phyloP scores from a whole-genome alignment of 2,329 filamentous ascomycete genomes.

The Trichoderma polysporum region DNA sequence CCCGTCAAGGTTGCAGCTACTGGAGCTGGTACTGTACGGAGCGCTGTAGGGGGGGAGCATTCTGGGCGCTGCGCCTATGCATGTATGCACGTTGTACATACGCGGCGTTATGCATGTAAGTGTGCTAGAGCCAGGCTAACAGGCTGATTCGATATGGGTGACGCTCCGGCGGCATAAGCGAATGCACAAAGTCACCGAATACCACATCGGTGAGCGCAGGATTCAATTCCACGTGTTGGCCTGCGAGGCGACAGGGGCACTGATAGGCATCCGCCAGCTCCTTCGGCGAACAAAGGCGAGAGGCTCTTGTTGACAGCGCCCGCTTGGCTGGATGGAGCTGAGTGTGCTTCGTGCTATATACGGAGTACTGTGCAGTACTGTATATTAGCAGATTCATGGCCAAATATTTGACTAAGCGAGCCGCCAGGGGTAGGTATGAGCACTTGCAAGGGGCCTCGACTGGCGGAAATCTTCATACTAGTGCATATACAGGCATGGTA shows the following conservation, averaged over 20 bases:
- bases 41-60: neutral
- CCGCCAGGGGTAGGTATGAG: neutral
- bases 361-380: neutral
- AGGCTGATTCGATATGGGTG: neutral
- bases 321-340: neutral
- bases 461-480: neutral
- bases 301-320: neutral
- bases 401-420: constrained; percentile 1
- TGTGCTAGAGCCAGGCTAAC: neutral
- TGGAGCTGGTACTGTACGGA: no score
- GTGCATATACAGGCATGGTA: neutral
- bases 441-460: no score
- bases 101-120: constrained; percentile 13
- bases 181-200: constrained; percentile 14
- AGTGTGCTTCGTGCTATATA: neutral
- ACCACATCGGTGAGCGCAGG: constrained; percentile 13
- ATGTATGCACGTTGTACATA: constrained; percentile 6
- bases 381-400: neutral
- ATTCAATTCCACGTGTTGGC: constrained; percentile 8
- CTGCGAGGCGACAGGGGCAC: neutral
- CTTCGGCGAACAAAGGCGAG: neutral
- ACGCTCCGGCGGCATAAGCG: neutral
- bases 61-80: neutral
- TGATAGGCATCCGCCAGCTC: constrained; percentile 9
- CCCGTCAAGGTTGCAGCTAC: neutral